These are phyloP conservation scores for Lathyrus aphaca DNA, from an alignment of 306 rosid genomes.

Conservation along the genomic window DNA sequence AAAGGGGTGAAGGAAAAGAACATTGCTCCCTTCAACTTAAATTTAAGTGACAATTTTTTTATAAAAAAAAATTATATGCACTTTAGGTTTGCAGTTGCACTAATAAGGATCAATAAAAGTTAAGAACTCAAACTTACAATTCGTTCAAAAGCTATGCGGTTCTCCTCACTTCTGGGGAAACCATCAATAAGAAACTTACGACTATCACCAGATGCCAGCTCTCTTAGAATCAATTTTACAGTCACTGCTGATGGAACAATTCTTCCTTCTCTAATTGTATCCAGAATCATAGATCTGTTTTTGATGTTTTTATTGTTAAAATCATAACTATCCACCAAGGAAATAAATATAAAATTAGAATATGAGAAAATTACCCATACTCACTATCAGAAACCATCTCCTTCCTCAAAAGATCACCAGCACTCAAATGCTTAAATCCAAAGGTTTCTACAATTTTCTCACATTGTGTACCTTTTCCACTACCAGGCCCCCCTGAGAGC, in stretches of 20 bases:
- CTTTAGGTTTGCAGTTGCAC: too few relatives aligned
- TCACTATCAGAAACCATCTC: conserved; percentile 69
- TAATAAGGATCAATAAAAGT: neutral
- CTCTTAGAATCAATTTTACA: conserved; percentile 72
- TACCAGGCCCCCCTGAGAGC: conserved; percentile 89
- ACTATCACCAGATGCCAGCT: conserved; percentile 70
- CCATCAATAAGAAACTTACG: conserved; percentile 85
- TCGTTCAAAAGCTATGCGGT: conserved; percentile 76
- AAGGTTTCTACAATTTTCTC: conserved; percentile 74
- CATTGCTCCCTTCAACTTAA: conserved; percentile 15
- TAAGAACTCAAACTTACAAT: conserved; percentile 64
- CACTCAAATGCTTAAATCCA: conserved; percentile 91
- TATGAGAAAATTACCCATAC: conserved; percentile 61
- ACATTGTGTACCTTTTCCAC: conserved; percentile 98
- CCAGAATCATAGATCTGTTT: conserved; percentile 79
- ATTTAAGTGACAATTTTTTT: neutral
- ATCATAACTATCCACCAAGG: conserved; percentile 9
- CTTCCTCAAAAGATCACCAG: conserved; percentile 92
- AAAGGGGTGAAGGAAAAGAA: neutral
- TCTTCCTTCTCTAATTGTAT: conserved; percentile 74
- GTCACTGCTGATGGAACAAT: conserved; percentile 94
- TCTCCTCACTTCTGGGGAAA: conserved; percentile 91
- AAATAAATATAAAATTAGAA: conserved; percentile 32
- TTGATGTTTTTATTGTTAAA: conserved; percentile 39
- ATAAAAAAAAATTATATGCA: too few relatives aligned